Base-by-base conservation (phyloP, 768 basidiomycete genomes). In the Pholiota microspora region DNA sequence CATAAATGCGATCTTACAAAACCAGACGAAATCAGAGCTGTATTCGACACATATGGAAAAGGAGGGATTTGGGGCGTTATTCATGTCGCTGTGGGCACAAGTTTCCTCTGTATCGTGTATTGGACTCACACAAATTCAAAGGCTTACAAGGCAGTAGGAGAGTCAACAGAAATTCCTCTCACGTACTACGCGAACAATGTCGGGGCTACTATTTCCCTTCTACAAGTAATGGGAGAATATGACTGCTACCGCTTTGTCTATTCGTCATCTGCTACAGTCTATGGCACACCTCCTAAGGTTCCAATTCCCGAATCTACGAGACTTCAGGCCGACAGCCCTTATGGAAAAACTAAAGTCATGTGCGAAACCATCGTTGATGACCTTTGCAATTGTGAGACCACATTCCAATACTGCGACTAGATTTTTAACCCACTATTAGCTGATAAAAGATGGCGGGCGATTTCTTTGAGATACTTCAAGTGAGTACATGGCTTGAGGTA, bases 141-240 rank as follows among this genome's bases (percentile, higher is more conserved):
- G 92, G 97, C 97, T 3, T 87, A 91, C 77, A 99, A 99, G 77
- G 94, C 95, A 16, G 97, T 99, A 45, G 97, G 97, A 38, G 97
- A 99, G 71, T 95, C 93, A 13, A 88, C 88, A 15, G 91, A 97
- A 73, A 87, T 92, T 49, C 97, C 97, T 3, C 70, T 98, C 66
- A 82, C 85, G 10, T 99, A 99, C 73, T 99, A 98, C 70, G 76
- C 82, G 61, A 94, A 94, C 77, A 99, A 99, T 65, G 97, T 99
- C 53, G 72, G 82, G 40, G 95, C 93, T 4, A 95, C 94, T 6
- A 71, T 97, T 53, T 85, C 80, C 47, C 85, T 98, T 18, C 77
- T 97, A 59, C 88, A 94, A 75, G 77, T 83, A 60, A 96, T 96
- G 94, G 73, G 77, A 36, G 89, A 89, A 50, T 92, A 84, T 71